These are phyloP conservation scores for Zymoseptoria pseudotritici DNA, from an alignment of 2,329 filamentous ascomycete genomes.

Conservation along the genomic window DNA sequence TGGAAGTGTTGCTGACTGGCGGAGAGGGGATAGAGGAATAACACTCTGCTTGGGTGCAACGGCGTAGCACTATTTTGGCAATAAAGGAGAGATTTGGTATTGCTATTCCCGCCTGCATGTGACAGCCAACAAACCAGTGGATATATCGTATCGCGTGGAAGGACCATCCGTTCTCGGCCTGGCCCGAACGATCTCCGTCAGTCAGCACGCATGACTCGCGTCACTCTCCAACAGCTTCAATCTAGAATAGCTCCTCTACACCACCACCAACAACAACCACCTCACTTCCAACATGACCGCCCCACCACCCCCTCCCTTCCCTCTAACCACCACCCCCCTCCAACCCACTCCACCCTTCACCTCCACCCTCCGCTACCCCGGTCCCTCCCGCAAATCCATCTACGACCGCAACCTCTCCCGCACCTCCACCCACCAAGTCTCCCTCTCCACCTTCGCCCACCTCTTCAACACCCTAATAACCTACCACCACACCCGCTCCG, in stretches of 20 bases:
- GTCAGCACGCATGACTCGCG: no score
- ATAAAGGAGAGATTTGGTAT: no score
- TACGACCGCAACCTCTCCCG: slow-evolving; percentile 94
- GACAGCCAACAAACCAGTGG: no score
- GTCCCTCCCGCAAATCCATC: slow-evolving; percentile 87
- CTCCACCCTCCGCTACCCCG: slow-evolving; percentile 68
- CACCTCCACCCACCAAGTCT: slow-evolving; percentile 78
- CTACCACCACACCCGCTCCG: slow-evolving; percentile 85
- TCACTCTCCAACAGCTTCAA: not conserved
- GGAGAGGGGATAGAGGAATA: not conserved
- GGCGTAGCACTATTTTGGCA: not conserved
- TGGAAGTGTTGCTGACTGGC: not conserved
- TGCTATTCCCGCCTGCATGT: no score
- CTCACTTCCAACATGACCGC: not conserved
- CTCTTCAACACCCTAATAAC: slow-evolving; percentile 94
- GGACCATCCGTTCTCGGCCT: no score
- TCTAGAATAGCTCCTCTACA: not conserved
- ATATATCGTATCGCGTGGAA: no score
- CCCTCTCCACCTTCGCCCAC: slow-evolving; percentile 89
- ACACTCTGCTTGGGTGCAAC: no score
- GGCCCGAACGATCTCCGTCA: no score
- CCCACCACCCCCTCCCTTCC: slow-evolving; percentile 7
- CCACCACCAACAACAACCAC: not conserved
- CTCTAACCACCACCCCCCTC: slow-evolving; percentile 18
- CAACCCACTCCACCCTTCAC: slow-evolving; percentile 28